Evolutionary conservation across 345 rosid genomes (phyloP), one percentile per base, ranked within the genome.

Genomic region (Eucalyptus pauciflora): DNA sequence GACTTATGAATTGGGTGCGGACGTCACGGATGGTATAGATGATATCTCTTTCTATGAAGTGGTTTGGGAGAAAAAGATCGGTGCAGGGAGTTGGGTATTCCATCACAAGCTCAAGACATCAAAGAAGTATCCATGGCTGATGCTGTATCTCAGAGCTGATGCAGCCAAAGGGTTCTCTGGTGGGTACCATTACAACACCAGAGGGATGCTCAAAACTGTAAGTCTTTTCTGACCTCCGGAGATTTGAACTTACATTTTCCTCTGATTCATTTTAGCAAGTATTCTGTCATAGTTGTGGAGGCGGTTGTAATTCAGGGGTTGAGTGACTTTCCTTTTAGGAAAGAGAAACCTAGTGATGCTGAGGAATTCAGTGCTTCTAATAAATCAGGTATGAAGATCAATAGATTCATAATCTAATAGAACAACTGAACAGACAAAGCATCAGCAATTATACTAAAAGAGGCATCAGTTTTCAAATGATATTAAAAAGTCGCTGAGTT

Each of bases 121-220:
- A 79, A 86, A 86, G 24, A 95, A 94, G 89, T 96, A 97, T 91
- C 97, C 97, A 91, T 97, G 99, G 99, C 71, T 96, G 92, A 97
- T 97, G 99, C 94, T 97, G 29, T 97, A 97, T 91, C 96, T 97
- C 27, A 92, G 99, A 90, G 98, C 99, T 49, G 99, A 97, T 92
- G 98, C 99, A 49, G 93, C 98, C 33, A 88, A 86, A 87, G 97
- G 98, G 25, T 92, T 90, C 91, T 97, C 98, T 29, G 99, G 97
- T 22, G 96, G 97, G 1, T 97, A 97, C 92, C 97, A 92, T 89
- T 95, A 97, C 49, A 91, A 90, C 86, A 95, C 97, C 81, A 94
- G 99, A 89, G 99, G 99, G 89, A 97, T 97, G 97, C 96, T 95
- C 87, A 94, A 94, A 90, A 93, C 91, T 64, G 94, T 94, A 90